A percentile compares a stretch with the other conserved stretches of the same genome.
phyloP scores from a whole-genome alignment of 441 rosid genomes.

The Syzygium malaccense region DNA sequence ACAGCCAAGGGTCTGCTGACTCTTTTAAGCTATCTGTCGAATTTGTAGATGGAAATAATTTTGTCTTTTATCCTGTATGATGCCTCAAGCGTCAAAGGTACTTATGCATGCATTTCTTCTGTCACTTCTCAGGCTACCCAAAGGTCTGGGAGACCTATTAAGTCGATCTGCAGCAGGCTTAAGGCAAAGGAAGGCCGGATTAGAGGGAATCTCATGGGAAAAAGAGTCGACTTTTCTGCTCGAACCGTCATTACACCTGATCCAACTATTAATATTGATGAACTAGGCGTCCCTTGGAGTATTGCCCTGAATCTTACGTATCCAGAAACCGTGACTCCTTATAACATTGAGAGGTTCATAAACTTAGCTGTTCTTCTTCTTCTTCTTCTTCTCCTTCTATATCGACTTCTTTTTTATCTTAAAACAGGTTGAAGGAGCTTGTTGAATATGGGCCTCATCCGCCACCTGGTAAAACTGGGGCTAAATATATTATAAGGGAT shows the following conservation, averaged over 20 bases:
- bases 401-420: background rate
- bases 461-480: constrained; percentile 98
- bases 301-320: constrained; percentile 95
- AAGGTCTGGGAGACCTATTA: constrained; percentile 98
- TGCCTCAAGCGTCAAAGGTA: background rate
- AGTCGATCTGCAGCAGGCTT: constrained; percentile 95
- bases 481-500: constrained; percentile 93
- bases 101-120: background rate
- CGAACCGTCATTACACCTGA: constrained; percentile 97
- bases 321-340: constrained; percentile 97
- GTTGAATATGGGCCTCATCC: constrained; percentile 99
- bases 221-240: constrained; percentile 98
- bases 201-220: constrained; percentile 98
- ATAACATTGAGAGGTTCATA: constrained; percentile 83
- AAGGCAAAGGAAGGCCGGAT: constrained; percentile 99
- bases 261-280: constrained; percentile 90
- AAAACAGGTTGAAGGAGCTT: constrained; percentile 82
- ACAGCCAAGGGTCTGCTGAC: constrained; percentile 78
- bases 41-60: background rate
- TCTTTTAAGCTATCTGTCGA: background rate
- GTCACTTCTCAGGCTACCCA: constrained; percentile 74
- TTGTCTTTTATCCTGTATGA: background rate
- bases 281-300: constrained; percentile 99
- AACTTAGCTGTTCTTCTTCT: background rate
- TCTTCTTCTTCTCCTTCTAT: background rate